Conservation (phyloP, 2,329 filamentous ascomycete species). For the Fusarium sp. region DNA sequence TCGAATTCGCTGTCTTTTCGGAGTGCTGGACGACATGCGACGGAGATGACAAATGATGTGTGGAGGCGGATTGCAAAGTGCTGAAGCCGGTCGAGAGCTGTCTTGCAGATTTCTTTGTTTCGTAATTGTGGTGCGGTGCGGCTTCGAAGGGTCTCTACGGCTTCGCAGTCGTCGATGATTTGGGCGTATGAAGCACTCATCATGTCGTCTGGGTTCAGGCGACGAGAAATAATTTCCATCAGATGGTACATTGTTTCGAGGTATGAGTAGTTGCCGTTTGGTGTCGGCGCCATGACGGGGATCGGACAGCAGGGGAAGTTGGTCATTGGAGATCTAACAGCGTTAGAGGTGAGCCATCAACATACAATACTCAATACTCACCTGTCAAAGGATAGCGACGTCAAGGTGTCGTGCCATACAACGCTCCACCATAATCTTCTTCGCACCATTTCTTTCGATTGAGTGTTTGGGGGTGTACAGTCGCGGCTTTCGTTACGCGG, state of each 20-base stretch:
- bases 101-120: slow-evolving; percentile 71
- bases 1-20: slow-evolving; percentile 64
- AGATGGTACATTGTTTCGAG: slow-evolving; percentile 73
- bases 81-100: slow-evolving; percentile 69
- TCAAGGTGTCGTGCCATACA: slow-evolving; percentile 73
- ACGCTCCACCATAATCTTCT: slow-evolving; percentile 72
- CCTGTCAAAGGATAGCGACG: slow-evolving; percentile 73
- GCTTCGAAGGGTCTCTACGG: slow-evolving; percentile 61
- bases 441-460: slow-evolving; percentile 64
- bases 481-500: slow-evolving; percentile 57
- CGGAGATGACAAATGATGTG: slow-evolving; percentile 72
- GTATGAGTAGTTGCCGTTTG: slow-evolving; percentile 64
- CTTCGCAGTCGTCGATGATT: slow-evolving; percentile 67
- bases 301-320: slow-evolving; percentile 66
- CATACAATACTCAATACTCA: slow-evolving; percentile 40
- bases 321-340: slow-evolving; percentile 67
- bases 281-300: slow-evolving; percentile 54
- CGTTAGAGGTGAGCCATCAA: slow-evolving; percentile 7
- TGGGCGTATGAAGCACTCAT: slow-evolving; percentile 61
- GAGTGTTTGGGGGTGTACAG: slow-evolving; percentile 54
- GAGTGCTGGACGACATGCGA: slow-evolving; percentile 71
- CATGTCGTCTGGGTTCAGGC: slow-evolving; percentile 64
- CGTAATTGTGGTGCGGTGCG: slow-evolving; percentile 63
- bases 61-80: slow-evolving; percentile 73
- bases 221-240: slow-evolving; percentile 67